Evolutionary conservation across 177 flowering plant genomes (phyloP), one percentile per base, ranked within the genome.

Genomic region (Vitis hybrid): DNA sequence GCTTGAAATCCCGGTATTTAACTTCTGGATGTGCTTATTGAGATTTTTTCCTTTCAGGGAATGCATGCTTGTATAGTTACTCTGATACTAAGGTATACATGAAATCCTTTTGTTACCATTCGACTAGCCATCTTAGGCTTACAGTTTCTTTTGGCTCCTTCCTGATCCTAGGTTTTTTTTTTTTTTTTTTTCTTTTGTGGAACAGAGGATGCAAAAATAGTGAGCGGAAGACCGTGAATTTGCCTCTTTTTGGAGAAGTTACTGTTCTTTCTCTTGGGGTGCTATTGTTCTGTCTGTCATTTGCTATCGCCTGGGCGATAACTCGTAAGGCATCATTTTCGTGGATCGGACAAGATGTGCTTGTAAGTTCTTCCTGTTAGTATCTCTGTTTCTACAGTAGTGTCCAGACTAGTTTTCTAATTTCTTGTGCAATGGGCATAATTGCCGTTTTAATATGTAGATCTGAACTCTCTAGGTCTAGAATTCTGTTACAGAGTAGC

Each of bases 321-420:
- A 79, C 71, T 63, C 89, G 86, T 74, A 80, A 69, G 57, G 84
- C 79, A 78, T 87, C 98, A 72, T 93, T 80, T 85, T 83, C 98
- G 20, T 95, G 98, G 98, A 67, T 91, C 81, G 97, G 97, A 32
- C 99, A 95, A 87, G 97, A 95, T 80, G 73, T 86, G 80, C 93
- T 95, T 78, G 99, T 93, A 86, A 85, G 97, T 77, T 50, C 64
- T 48, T 11, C 15, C 11, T 41, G n/a, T 61, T 54, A 20, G 11
- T 56, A 41, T 65, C 46, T 35, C 46, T 35, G 46, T 8, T 35
- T 35, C 46, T 35, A 35, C 46, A 35, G 0, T 35, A 35, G 46
- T 35, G 46, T 35, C 46, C 46, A 35, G 46, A 5, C 46, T 35
- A 35, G 46, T 35, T 35, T 8, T 35, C 46, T 35, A 35, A 35